These are phyloP conservation scores for Trametopsis cervina DNA, from an alignment of 768 basidiomycete species.

Conservation along the genomic window DNA sequence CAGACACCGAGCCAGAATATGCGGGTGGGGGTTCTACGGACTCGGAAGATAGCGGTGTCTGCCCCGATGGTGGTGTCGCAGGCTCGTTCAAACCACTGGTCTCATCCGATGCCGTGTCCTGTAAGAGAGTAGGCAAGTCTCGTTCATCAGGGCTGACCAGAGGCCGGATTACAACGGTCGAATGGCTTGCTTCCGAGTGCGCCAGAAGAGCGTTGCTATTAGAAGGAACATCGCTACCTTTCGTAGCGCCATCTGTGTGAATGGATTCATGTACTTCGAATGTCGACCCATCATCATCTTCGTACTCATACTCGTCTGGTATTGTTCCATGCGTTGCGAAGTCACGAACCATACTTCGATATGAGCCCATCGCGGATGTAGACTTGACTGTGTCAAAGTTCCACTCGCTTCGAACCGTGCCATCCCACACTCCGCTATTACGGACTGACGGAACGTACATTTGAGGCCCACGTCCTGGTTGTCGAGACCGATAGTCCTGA, in stretches of 20 bases:
- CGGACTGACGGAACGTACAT: slow-evolving; percentile 51
- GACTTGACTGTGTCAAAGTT: slow-evolving; percentile 86
- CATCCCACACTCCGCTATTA: slow-evolving; percentile 63
- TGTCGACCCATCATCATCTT: slow-evolving; percentile 32
- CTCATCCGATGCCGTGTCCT: slow-evolving; percentile 30
- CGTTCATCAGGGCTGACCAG: slow-evolving; percentile 32
- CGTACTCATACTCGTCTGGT: slow-evolving; percentile 40
- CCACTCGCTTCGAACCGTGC: slow-evolving; percentile 89
- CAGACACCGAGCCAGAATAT: slow-evolving; percentile 60
- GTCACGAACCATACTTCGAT: slow-evolving; percentile 66
- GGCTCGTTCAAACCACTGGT: slow-evolving; percentile 39
- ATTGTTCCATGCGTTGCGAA: slow-evolving; percentile 48
- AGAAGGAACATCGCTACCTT: slow-evolving; percentile 44
- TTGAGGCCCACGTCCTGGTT: slow-evolving; percentile 43
- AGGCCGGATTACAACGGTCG: slow-evolving; percentile 63
- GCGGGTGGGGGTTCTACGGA: slow-evolving; percentile 65
- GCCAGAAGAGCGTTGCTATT: slow-evolving; percentile 40
- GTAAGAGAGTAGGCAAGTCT: slow-evolving; percentile 34
- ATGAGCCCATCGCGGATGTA: slow-evolving; percentile 68
- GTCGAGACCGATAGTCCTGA: slow-evolving; percentile 65
- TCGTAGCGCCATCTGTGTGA: slow-evolving; percentile 52
- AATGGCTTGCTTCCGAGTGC: slow-evolving; percentile 53
- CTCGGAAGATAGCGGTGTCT: slow-evolving; percentile 21
- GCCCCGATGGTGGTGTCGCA: slow-evolving; percentile 29
- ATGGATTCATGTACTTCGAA: slow-evolving; percentile 37